Evolutionary conservation across 225 moss, liverwort and hornwort genomes (phyloP), one percentile per base, ranked within the genome.

Genomic region (Asterella californica): DNA sequence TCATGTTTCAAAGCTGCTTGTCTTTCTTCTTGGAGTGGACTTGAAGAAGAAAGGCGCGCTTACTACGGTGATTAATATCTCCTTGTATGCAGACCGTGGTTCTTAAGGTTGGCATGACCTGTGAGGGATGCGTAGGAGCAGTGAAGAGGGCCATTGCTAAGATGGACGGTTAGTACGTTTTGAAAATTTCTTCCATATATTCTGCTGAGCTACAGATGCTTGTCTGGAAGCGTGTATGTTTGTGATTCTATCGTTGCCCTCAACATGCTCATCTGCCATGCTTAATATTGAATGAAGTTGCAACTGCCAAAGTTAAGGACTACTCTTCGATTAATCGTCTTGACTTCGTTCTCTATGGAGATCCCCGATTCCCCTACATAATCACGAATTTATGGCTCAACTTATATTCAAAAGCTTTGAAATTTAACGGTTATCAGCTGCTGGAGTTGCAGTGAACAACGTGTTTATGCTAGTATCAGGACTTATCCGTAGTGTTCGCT

Each of bases 121-220:
- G 96, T 76, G 82, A 90, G 89, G 90, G 94, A 68, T 96, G 96
- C 77, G 96, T 96, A 22, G 94, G 91, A 86, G 96, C 96, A 83
- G 94, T 96, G 59, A 90, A 94, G 85, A 90, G 87, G 80, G 96
- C 92, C 60, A 91, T 94, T 38, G 84, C 88, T 45, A 96, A 94
- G 85, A 83, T 96, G 81, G 85, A 91, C 0, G 96, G 96, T 94
- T 86, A 75, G 67, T 47, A 24, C 36, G 27, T 27, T 79, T 19
- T 38, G 53, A 21, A 25, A 21, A 25, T 9, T 46, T 72, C 37
- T 42, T 32, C 61, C 27, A 70, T 69, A 38, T 32, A 11, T 46
- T 60, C n/a, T 42, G 24, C 34, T 64, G 27, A 49, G 32, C 48
- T 33, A 5, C 59, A 11, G 64, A 27, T 63, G 22, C 15, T 30